phyloP scores from a whole-genome alignment of 2,329 filamentous ascomycete genomes.

The Volutella citrinella region DNA sequence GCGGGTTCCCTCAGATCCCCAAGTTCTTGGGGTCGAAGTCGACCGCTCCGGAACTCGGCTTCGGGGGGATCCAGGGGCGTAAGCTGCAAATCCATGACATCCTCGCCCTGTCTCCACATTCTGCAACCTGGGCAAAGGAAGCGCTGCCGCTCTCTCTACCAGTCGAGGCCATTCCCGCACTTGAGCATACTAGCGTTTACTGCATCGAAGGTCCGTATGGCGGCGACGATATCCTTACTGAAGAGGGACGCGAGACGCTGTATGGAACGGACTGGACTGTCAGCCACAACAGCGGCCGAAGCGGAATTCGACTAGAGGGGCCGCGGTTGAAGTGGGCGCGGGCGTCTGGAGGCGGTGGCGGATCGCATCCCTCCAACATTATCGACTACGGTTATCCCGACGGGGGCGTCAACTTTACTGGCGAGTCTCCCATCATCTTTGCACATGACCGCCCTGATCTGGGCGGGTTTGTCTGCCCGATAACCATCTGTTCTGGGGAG shows the following conservation, averaged over 20 bases:
- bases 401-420: slow-evolving; percentile 32
- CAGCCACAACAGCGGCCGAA: slow-evolving; percentile 58
- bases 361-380: slow-evolving; percentile 56
- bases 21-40: slow-evolving; percentile 58
- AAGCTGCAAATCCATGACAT: slow-evolving; percentile 40
- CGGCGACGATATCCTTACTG: slow-evolving; percentile 28
- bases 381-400: slow-evolving; percentile 13
- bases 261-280: slow-evolving; percentile 58
- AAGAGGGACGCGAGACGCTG: slow-evolving; percentile 53
- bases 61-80: slow-evolving; percentile 60
- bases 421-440: slow-evolving; percentile 33
- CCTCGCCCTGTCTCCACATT: slow-evolving; percentile 1
- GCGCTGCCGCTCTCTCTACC: slow-evolving; percentile 7
- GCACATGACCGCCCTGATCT: slow-evolving; percentile 30
- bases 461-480: slow-evolving; percentile 29
- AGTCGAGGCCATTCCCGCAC: slow-evolving; percentile 5
- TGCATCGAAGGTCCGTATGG: slow-evolving; percentile 31
- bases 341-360: slow-evolving; percentile 59
- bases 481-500: slow-evolving; percentile 29
- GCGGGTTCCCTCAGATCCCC: slow-evolving; percentile 39
- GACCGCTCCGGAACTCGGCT: slow-evolving; percentile 53
- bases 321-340: slow-evolving; percentile 58
- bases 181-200: slow-evolving; percentile 16
- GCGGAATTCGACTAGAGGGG: slow-evolving; percentile 58
- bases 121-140: slow-evolving; percentile 1